Evolutionary conservation across 2,329 filamentous ascomycete species (phyloP), one percentile per base, ranked within the genome.

Genomic region (Phialophora tarda): DNA sequence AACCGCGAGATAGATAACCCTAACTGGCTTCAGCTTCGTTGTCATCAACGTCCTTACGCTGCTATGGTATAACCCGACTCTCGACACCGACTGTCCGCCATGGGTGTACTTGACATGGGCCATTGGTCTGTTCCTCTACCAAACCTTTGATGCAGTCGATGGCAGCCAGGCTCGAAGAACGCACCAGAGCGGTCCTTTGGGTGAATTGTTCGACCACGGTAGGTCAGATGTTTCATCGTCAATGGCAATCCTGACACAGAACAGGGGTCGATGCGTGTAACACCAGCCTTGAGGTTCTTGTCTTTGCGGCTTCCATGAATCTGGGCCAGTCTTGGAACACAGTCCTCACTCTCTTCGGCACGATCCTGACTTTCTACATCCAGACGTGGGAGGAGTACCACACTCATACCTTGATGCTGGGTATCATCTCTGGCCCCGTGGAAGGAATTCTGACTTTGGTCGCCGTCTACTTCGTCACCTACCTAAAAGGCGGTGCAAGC

Each of bases 361-460:
- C 91, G 6, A 87, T 94, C 66, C 83, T 96, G 74, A 97, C 95
- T n/a, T 99, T 99, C 79, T 98, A 98, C 78, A 90, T 98, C 50
- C 95, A 98, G 78, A 98, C 95, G 38, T 99, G 95, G 95, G 95
- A 99, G 76, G 95, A 98, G 78, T 99, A 98, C 81, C 94, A 98
- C 81, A 99, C 95, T 59, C 93, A 97, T 79, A 95, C 93, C 2
- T 86, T 99, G 56, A 97, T 93, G 1, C 86, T 99, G 5, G 95
- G 95, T 66, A 82, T 98, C 69, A 85, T 99, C 71, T 97, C 94
- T 71, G 95, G 95, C 0, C 95, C 95, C 3, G 95, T 99, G 44
- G 95, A 99, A 80, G 95, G 95, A 59, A 90, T 99, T 63, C 81
- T 98, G 55, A 93, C 92, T 48, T 85, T 99, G 23, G 89, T 92